Percentiles rank a stretch among this genome's conserved stretches.
Evolutionary conservation across 2,329 filamentous ascomycete genomes (phyloP).

Genomic region (Bipolaris victoriae): DNA sequence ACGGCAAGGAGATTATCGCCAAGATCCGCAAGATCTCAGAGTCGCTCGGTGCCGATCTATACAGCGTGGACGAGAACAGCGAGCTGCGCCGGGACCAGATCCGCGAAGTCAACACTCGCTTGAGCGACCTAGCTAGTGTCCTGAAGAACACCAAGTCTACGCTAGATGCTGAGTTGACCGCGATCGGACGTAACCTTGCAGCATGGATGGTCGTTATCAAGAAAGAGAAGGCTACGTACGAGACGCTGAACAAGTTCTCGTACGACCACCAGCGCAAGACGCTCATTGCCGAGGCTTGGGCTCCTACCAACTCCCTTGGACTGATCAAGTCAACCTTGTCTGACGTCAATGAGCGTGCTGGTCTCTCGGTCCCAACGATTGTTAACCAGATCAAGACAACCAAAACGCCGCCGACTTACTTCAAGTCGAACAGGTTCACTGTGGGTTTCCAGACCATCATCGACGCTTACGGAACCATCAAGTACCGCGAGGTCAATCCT

Average conservation of each 20-base stretch:
- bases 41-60: constrained; percentile 92
- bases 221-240: constrained; percentile 98
- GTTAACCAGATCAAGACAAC: constrained; percentile 97
- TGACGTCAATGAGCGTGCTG: constrained; percentile 94
- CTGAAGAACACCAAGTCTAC: constrained; percentile 94
- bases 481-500: constrained; percentile 96
- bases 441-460: constrained; percentile 99
- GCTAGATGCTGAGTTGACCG: constrained; percentile 87
- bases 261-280: constrained; percentile 96
- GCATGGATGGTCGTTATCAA: constrained; percentile 98
- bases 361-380: constrained; percentile 95
- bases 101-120: constrained; percentile 92
- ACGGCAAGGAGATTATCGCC: constrained; percentile 96
- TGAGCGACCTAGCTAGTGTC: constrained; percentile 90
- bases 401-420: constrained; percentile 95
- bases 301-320: constrained; percentile 86
- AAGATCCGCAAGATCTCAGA: constrained; percentile 99
- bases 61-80: constrained; percentile 96
- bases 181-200: constrained; percentile 89
- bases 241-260: constrained; percentile 93
- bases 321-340: constrained; percentile 92
- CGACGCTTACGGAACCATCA: constrained; percentile 96
- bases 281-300: constrained; percentile 97
- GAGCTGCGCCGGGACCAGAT: constrained; percentile 95
- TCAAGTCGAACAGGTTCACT: constrained; percentile 98